A percentile compares a stretch with the other conserved stretches of the same genome.
These are phyloP conservation scores for Lyophyllum atratum DNA, from an alignment of 768 basidiomycete genomes.

Conservation along the genomic window DNA sequence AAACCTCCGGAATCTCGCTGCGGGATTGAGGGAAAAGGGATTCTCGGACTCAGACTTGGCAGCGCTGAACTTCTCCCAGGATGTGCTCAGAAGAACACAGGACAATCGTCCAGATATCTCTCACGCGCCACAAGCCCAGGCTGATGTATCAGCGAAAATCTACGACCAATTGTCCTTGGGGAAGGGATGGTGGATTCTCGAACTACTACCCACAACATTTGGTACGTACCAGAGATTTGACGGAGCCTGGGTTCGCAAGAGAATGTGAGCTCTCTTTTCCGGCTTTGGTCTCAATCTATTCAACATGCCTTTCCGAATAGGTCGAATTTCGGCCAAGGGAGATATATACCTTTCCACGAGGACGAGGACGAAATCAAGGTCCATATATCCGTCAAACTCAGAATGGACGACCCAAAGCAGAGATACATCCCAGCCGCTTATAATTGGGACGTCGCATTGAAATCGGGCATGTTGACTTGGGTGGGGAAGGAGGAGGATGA, in stretches of 20 bases:
- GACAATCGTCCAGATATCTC: no score
- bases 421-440: slow-evolving; percentile 15
- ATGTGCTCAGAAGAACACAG: slow-evolving; percentile 1
- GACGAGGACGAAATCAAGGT: slow-evolving; percentile 24
- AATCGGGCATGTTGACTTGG: slow-evolving; percentile 16
- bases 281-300: not conserved
- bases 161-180: slow-evolving; percentile 22
- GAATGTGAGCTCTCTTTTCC: slow-evolving; percentile 20
- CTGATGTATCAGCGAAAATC: slow-evolving; percentile 18
- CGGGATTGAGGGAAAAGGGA: slow-evolving; percentile 3
- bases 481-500: slow-evolving; percentile 7
- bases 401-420: slow-evolving; percentile 9
- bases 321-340: slow-evolving; percentile 28
- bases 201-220: slow-evolving; percentile 24
- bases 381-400: slow-evolving; percentile 21
- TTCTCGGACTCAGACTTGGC: no score
- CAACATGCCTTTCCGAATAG: slow-evolving; percentile 13
- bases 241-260: slow-evolving; percentile 24
- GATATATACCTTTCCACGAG: slow-evolving; percentile 26
- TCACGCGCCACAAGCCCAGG: not conserved
- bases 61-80: slow-evolving; percentile 1
- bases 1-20: slow-evolving; percentile 13
- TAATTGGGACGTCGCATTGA: slow-evolving; percentile 15
- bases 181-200: slow-evolving; percentile 27
- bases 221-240: slow-evolving; percentile 20